Conservation (phyloP, 768 basidiomycete species). For the Russula ochroleuca region DNA sequence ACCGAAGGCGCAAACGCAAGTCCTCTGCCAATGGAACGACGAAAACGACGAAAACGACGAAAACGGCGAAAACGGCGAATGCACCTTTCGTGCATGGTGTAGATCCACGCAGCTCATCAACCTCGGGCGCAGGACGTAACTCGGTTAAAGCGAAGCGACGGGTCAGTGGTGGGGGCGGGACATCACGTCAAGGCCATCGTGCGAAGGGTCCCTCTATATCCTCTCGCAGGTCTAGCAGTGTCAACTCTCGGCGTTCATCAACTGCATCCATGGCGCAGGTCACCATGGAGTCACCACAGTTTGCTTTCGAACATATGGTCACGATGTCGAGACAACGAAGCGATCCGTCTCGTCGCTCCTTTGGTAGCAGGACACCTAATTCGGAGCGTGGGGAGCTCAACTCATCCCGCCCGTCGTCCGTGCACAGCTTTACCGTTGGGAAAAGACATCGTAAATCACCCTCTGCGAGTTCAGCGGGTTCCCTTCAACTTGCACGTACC, state of each 20-base stretch:
- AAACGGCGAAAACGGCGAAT: background rate
- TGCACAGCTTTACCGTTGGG: slow-evolving; percentile 65
- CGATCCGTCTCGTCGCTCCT: slow-evolving; percentile 61
- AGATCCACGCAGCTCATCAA: slow-evolving; percentile 16
- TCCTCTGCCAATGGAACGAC: slow-evolving; percentile 31
- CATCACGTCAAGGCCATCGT: slow-evolving; percentile 43
- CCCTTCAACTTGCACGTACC: slow-evolving; percentile 50
- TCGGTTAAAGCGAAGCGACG: slow-evolving; percentile 46
- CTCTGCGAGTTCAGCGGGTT: slow-evolving; percentile 72
- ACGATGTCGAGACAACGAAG: slow-evolving; percentile 41
- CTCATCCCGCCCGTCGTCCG: slow-evolving; percentile 72
- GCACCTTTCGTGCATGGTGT: slow-evolving; percentile 15
- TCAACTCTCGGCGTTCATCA: slow-evolving; percentile 78
- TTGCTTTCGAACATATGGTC: slow-evolving; percentile 39
- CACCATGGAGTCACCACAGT: slow-evolving; percentile 54
- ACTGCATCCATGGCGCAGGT: slow-evolving; percentile 45
- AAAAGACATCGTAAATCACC: slow-evolving; percentile 71
- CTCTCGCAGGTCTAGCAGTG: slow-evolving; percentile 85
- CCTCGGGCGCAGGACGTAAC: slow-evolving; percentile 29
- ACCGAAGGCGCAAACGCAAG: slow-evolving; percentile 82
- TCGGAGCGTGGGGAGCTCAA: slow-evolving; percentile 76
- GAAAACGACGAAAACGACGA: background rate
- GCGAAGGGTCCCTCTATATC: slow-evolving; percentile 67
- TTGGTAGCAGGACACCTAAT: slow-evolving; percentile 80
- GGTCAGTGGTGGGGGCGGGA: slow-evolving; percentile 40